Conservation (phyloP, 257 asterid species). For the Primulina eburnea region DNA sequence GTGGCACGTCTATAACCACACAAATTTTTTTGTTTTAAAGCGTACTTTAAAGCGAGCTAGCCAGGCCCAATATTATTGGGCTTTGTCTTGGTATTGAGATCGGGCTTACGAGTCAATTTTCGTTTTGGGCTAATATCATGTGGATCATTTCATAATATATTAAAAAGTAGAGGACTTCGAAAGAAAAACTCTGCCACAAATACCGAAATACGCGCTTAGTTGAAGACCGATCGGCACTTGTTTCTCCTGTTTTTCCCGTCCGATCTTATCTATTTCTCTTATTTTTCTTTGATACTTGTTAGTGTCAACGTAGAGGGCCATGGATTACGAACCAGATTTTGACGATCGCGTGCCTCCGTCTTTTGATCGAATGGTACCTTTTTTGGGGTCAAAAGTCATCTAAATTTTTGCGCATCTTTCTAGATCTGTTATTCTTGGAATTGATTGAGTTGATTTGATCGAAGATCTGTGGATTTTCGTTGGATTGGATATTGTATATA, state of each 20-base stretch:
- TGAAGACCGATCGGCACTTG: neutral
- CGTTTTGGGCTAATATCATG: neutral
- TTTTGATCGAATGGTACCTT: constrained; percentile 54
- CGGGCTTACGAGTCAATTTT: neutral
- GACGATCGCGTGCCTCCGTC: constrained; percentile 40
- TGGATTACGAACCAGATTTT: constrained; percentile 45
- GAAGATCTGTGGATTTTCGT: constrained; percentile 22
- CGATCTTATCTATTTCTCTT: constrained; percentile 17
- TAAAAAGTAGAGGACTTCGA: neutral
- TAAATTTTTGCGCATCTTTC: constrained; percentile 12
- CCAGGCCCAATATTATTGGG: no score
- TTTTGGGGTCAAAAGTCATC: constrained; percentile 22
- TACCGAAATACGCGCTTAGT: neutral
- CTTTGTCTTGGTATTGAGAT: no score
- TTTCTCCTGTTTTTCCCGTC: neutral
- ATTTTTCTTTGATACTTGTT: neutral
- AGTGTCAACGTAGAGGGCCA: constrained; percentile 7
- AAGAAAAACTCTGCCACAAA: neutral
- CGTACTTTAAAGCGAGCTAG: no score
- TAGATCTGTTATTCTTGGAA: constrained; percentile 33
- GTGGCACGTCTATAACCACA: no score
- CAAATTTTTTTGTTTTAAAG: no score
- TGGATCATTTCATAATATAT: neutral
- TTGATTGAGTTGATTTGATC: constrained; percentile 14
- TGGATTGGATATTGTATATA: neutral